These are phyloP conservation scores for Lolium perenne DNA, from an alignment of 176 grass and related monocot species.

Conservation along the genomic window DNA sequence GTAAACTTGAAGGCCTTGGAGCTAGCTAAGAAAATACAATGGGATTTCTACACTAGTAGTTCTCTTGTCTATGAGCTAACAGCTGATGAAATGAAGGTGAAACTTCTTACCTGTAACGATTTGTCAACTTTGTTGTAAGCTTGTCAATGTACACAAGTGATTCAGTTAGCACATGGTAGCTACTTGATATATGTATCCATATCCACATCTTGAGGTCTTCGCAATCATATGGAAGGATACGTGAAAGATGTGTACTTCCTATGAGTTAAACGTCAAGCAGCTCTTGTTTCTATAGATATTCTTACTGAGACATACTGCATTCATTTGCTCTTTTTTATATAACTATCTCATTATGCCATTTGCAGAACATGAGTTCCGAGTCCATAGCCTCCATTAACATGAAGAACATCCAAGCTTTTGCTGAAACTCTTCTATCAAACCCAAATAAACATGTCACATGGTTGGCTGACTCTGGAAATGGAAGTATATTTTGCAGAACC, in stretches of 20 bases:
- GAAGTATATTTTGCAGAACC: constrained; percentile 63
- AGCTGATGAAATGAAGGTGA: constrained; percentile 74
- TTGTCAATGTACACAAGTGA: neutral
- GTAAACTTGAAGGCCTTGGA: constrained; percentile 90
- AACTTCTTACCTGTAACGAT: constrained; percentile 27
- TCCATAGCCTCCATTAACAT: constrained; percentile 69
- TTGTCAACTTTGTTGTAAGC: constrained; percentile 21
- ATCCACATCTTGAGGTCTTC: constrained; percentile 14
- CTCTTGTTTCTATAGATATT: constrained; percentile 25
- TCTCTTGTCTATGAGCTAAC: constrained; percentile 56
- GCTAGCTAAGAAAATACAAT: constrained; percentile 74
- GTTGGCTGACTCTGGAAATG: constrained; percentile 66
- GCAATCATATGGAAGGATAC: neutral
- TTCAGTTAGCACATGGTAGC: neutral
- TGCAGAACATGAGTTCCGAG: constrained; percentile 67
- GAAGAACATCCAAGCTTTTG: constrained; percentile 77
- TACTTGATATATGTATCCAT: constrained; percentile 13
- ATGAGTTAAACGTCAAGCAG: neutral
- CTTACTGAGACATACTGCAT: neutral
- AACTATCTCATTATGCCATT: constrained; percentile 27
- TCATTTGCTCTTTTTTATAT: constrained; percentile 20
- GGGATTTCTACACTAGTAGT: constrained; percentile 70
- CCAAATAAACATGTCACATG: constrained; percentile 69
- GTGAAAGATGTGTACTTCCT: neutral
- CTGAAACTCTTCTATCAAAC: constrained; percentile 61